These are phyloP conservation scores for Sporothrix humicola DNA, from an alignment of 2,329 filamentous ascomycete species.

Conservation along the genomic window DNA sequence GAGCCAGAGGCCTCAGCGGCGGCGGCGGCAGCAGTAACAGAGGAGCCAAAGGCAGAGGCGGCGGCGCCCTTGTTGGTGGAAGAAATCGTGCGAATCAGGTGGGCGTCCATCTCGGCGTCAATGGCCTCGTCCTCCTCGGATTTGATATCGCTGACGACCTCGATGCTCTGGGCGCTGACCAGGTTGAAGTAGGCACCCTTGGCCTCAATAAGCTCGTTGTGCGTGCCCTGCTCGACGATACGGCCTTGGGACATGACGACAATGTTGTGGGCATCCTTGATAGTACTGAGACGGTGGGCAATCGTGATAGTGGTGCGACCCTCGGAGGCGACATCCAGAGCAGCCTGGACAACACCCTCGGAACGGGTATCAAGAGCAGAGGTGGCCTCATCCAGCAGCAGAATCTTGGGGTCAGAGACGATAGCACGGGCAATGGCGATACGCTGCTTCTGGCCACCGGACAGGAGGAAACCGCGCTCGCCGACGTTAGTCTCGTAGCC, in stretches of 20 bases:
- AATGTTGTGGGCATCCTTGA: conserved; percentile 93
- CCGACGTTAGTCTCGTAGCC: conserved; percentile 95
- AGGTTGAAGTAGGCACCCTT: conserved; percentile 80
- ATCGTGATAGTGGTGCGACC: conserved; percentile 96
- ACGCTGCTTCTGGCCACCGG: conserved; percentile 94
- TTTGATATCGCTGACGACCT: conserved; percentile 60
- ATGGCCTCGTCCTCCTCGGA: conserved; percentile 58
- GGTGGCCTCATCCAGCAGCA: conserved; percentile 94
- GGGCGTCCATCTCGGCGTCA: conserved; percentile 59
- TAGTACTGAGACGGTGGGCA: conserved; percentile 92
- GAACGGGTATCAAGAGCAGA: conserved; percentile 93
- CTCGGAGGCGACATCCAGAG: conserved; percentile 81
- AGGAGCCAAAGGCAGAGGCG: conserved; percentile 16
- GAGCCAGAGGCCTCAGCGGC: conserved; percentile 4
- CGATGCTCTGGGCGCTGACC: conserved; percentile 86
- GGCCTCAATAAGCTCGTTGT: conserved; percentile 75
- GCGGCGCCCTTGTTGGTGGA: conserved; percentile 48
- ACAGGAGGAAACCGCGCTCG: conserved; percentile 88
- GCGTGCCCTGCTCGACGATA: conserved; percentile 92
- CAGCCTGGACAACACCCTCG: conserved; percentile 91
- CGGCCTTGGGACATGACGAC: conserved; percentile 85
- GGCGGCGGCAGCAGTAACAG: neutral
- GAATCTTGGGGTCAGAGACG: conserved; percentile 87
- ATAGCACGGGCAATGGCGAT: conserved; percentile 92
- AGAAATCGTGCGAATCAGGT: conserved; percentile 54